These are phyloP conservation scores for Amanita molliuscula DNA, from an alignment of 768 basidiomycete species.

Conservation along the genomic window DNA sequence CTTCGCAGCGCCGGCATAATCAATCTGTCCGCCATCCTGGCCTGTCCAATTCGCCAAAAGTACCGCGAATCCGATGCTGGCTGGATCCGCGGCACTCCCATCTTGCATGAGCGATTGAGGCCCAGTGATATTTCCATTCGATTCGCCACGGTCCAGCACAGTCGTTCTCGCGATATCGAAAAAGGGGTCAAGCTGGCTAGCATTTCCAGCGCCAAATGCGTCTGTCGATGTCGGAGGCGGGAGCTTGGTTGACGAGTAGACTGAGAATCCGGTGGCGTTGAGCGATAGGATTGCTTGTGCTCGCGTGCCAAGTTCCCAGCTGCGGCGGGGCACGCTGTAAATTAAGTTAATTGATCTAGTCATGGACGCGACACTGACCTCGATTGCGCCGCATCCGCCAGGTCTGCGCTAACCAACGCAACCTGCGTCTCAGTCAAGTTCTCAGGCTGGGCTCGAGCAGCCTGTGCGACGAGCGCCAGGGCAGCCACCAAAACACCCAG, in stretches of 20 bases:
- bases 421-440: constrained; percentile 2
- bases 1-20: constrained; percentile 54
- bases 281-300: constrained; percentile 39
- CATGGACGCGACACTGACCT: constrained; percentile 1
- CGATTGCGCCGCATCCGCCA: not conserved
- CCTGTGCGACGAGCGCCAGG: not conserved
- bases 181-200: constrained; percentile 37
- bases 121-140: constrained; percentile 31
- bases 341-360: not conserved
- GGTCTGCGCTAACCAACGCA: not conserved
- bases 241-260: constrained; percentile 23
- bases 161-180: constrained; percentile 41
- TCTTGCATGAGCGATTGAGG: constrained; percentile 50
- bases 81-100: constrained; percentile 67
- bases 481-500: not conserved
- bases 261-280: constrained; percentile 34
- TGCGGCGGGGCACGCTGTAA: constrained; percentile 10
- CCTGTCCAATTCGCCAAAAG: constrained; percentile 44
- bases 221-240: constrained; percentile 27
- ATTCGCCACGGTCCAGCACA: constrained; percentile 34
- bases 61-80: constrained; percentile 65
- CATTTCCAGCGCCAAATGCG: constrained; percentile 12
- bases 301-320: constrained; percentile 50
- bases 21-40: constrained; percentile 24
- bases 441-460: not conserved